These are phyloP conservation scores for Trichosanthes cucumerina DNA, from an alignment of 306 rosid genomes.

Conservation along the genomic window DNA sequence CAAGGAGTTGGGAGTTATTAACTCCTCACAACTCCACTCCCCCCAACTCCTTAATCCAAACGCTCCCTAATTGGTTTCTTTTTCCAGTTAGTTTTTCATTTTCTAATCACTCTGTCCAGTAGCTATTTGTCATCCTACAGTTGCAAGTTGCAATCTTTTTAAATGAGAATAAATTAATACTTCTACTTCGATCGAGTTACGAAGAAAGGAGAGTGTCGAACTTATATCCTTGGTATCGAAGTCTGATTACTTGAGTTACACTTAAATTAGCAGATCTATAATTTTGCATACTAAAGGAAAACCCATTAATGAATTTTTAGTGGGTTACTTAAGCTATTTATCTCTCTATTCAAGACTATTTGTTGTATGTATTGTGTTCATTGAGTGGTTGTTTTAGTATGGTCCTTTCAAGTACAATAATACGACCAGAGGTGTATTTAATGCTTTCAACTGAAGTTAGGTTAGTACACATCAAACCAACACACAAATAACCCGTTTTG, in stretches of 20 bases:
- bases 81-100: background rate
- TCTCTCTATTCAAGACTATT: background rate
- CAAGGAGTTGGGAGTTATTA: too few species aligned
- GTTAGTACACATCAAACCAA: background rate
- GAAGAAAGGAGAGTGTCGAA: background rate
- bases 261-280: too few species aligned
- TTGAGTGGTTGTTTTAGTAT: too few species aligned
- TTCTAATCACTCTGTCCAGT: background rate
- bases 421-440: background rate
- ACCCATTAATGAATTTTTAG: background rate
- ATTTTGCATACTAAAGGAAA: too few species aligned
- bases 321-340: background rate
- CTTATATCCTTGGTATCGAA: too few species aligned
- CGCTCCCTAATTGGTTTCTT: background rate
- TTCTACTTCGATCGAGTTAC: background rate
- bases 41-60: too few species aligned
- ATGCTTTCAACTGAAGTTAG: background rate
- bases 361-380: background rate
- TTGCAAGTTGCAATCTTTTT: background rate
- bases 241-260: too few species aligned
- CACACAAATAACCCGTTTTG: background rate
- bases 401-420: background rate
- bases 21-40: too few species aligned
- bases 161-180: background rate
- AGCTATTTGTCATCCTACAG: background rate